Evolutionary conservation across 192 early-diverging fungal species (phyloP).

Genomic region (Ambispora gerdemannii): DNA sequence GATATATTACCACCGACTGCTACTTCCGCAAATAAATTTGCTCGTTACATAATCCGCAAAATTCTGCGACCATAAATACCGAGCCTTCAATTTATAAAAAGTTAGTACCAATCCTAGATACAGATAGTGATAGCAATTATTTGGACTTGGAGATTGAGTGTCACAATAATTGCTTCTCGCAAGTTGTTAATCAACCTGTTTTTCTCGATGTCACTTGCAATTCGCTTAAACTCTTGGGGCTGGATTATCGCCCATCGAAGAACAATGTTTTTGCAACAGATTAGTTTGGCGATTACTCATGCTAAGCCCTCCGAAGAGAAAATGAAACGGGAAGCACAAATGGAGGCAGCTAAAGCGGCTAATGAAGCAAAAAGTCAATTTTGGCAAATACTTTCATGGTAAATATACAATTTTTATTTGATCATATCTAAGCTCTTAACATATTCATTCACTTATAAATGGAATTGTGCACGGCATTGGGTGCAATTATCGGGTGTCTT

Average conservation of each 20-base stretch:
- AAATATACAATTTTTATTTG: neutral
- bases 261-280: constrained; percentile 43
- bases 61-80: neutral
- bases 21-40: too few species aligned
- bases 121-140: neutral
- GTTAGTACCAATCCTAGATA: neutral
- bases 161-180: constrained; percentile 28
- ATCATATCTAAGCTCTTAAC: neutral
- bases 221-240: constrained; percentile 40
- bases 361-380: constrained; percentile 42
- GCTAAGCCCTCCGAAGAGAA: constrained; percentile 40
- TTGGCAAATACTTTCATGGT: constrained; percentile 43
- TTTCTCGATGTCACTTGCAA: constrained; percentile 34
- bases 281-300: constrained; percentile 43
- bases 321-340: constrained; percentile 40
- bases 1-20: too few species aligned
- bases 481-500: constrained; percentile 44
- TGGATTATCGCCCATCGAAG: constrained; percentile 36
- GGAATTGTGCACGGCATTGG: constrained; percentile 36
- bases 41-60: too few species aligned
- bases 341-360: constrained; percentile 42
- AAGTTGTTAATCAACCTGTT: constrained; percentile 32
- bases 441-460: neutral
- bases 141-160: neutral
- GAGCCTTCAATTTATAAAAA: neutral